Conservation (phyloP, 208 protist species). For the Porcisia deanei region DNA sequence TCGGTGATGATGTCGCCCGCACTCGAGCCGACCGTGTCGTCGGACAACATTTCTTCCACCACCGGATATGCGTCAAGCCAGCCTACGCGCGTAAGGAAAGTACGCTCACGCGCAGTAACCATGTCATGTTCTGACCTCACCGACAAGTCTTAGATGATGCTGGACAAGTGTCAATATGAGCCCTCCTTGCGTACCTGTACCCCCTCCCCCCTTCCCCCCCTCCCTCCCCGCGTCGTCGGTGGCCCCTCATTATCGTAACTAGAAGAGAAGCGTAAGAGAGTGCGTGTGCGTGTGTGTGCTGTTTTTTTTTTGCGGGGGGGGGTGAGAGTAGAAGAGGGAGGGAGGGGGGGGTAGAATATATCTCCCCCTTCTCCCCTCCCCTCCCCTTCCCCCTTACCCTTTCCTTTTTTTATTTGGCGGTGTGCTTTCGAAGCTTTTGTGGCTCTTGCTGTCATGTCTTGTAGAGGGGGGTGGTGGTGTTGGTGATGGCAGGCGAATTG, state of each 20-base stretch:
- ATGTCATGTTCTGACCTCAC: neutral
- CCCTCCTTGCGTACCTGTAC: neutral
- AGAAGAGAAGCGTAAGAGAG: too few species aligned
- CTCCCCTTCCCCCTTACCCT: too few species aligned
- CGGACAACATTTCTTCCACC: neutral
- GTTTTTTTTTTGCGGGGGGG: neutral
- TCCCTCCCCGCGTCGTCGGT: neutral
- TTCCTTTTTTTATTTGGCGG: too few species aligned
- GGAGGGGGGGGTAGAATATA: too few species aligned
- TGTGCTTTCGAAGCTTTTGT: too few species aligned
- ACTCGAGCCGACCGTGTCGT: neutral
- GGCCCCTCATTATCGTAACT: too few species aligned
- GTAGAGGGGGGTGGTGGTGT: too few species aligned
- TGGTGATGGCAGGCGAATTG: too few species aligned
- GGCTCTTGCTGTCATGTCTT: too few species aligned
- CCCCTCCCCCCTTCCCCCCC: neutral
- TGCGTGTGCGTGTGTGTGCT: neutral
- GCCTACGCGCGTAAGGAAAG: constrained; percentile 7
- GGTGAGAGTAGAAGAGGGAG: too few species aligned
- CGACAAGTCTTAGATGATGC: neutral
- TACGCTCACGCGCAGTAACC: neutral
- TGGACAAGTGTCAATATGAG: neutral
- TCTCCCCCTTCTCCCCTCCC: too few species aligned
- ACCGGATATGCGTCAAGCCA: neutral
- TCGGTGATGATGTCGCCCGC: neutral